A percentile compares a stretch with the other conserved stretches of the same genome.
phyloP scores from a whole-genome alignment of 768 basidiomycete species.

The Pisolithus albus region DNA sequence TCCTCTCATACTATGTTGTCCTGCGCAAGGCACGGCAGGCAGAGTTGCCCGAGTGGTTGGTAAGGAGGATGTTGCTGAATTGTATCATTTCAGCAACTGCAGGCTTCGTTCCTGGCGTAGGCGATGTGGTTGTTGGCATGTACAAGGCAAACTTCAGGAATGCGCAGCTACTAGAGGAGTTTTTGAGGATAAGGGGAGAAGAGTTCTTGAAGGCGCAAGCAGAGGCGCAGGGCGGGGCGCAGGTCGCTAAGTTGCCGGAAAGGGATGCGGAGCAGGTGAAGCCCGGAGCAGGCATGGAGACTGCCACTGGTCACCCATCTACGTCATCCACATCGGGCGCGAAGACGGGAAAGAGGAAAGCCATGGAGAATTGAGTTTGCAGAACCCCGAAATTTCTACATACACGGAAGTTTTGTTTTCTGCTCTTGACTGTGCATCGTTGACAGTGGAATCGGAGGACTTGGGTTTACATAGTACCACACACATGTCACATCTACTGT shows the following conservation, averaged over 20 bases:
- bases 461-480: too few relatives aligned
- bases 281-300: constrained; percentile 46
- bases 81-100: constrained; percentile 60
- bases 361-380: too few relatives aligned
- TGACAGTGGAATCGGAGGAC: too few relatives aligned
- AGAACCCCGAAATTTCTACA: too few relatives aligned
- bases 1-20: constrained; percentile 71
- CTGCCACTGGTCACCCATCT: constrained; percentile 4
- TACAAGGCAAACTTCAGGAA: constrained; percentile 91
- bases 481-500: too few relatives aligned
- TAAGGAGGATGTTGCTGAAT: constrained; percentile 69
- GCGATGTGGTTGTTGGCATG: constrained; percentile 68
- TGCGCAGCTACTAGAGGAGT: constrained; percentile 80
- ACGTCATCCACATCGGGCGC: background rate
- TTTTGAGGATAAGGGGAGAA: constrained; percentile 68
- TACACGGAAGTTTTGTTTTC: too few relatives aligned
- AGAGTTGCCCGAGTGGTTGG: constrained; percentile 62
- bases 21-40: constrained; percentile 69
- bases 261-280: constrained; percentile 39
- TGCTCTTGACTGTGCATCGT: too few relatives aligned
- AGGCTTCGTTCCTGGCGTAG: constrained; percentile 64
- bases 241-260: constrained; percentile 18
- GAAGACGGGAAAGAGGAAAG: background rate
- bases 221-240: constrained; percentile 23
- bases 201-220: constrained; percentile 53